Evolutionary conservation across 192 early-diverging fungal species (phyloP), one percentile per base, ranked within the genome.

Genomic region (Umbelopsis isabellina): DNA sequence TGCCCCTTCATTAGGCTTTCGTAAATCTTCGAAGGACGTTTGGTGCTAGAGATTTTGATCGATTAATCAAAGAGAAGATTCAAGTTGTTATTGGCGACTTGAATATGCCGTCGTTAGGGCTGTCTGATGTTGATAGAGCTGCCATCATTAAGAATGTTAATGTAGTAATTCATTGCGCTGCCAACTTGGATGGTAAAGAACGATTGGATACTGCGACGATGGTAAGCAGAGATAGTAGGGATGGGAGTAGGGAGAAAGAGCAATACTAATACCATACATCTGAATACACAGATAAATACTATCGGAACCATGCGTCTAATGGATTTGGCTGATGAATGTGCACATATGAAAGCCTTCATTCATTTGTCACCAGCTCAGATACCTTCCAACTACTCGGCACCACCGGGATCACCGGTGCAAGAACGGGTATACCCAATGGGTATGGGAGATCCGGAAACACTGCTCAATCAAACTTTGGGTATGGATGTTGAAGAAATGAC

Each of bases 161-260:
- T 27, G 65, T 86, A 1, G 76, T 86, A 13, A 75, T 86, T 18
- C 79, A 86, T 22, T 82, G 84, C 58, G 84, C 81, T 37, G 84
- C 76, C 11, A 80, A 76, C n/a, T 72, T 80, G 15, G 81, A 80
- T 47, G 76, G 77, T 48, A 77, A 79, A 30, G 84, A 83, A 20
- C 72, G 75, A 9, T 45, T 86, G 20, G 79, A 83, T 67, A 75
- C 75, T 46, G 68, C 84, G 10, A 67, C 83, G 12, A 79, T 83
- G 80, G 84, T 86, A 77, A 72, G 20, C 45, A 10, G 4, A 5
- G 30, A 18, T 35, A 50, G 48, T 2, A 21, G 11, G 33, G 8
- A 53, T 21, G 37, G 10, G 1, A 41, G 10, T 69, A 13, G 46
- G n/a, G 46, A 61, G 16, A 47, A 10, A 27, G 1, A 45, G 27